Conservation (phyloP, 768 basidiomycete species). For the Mycena metata region DNA sequence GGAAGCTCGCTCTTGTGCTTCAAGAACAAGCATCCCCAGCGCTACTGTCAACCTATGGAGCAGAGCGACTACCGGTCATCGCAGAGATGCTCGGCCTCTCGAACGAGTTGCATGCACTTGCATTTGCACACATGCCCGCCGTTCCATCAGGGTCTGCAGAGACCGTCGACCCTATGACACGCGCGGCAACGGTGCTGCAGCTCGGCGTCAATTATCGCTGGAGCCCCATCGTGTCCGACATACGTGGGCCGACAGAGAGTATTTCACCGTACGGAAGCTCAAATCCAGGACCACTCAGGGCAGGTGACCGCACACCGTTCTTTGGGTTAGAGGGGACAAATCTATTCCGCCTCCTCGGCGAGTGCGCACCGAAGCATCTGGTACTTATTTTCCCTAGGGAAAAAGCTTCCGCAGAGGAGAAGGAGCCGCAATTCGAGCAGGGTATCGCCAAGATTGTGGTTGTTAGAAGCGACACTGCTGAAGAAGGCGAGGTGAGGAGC, state of each 20-base stretch:
- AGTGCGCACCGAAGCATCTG: not conserved
- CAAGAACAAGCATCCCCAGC: conserved; percentile 31
- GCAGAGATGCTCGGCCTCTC: conserved; percentile 42
- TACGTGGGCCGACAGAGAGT: conserved; percentile 15
- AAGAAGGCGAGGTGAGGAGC: not conserved
- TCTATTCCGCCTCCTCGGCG: not conserved
- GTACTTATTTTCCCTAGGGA: not conserved
- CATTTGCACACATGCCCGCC: conserved; percentile 27
- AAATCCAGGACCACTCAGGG: not conserved
- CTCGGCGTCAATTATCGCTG: conserved; percentile 69
- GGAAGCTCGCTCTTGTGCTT: conserved; percentile 48
- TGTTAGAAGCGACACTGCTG: not conserved
- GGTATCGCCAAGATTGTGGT: not conserved
- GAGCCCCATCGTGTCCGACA: conserved; percentile 63
- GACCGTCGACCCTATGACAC: conserved; percentile 37
- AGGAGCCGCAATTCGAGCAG: too few species aligned
- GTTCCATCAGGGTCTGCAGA: conserved; percentile 19
- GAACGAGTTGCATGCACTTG: too few species aligned
- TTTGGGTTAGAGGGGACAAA: not conserved
- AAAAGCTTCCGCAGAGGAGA: too few species aligned
- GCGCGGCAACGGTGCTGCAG: conserved; percentile 49
- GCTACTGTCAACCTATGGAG: conserved; percentile 45
- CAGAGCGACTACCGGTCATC: conserved; percentile 49
- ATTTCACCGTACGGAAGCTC: not conserved
- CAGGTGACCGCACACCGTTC: not conserved